These are phyloP conservation scores for Gaertneriomyces semiglobifer DNA, from an alignment of 192 early-diverging fungal genomes.

Conservation along the genomic window DNA sequence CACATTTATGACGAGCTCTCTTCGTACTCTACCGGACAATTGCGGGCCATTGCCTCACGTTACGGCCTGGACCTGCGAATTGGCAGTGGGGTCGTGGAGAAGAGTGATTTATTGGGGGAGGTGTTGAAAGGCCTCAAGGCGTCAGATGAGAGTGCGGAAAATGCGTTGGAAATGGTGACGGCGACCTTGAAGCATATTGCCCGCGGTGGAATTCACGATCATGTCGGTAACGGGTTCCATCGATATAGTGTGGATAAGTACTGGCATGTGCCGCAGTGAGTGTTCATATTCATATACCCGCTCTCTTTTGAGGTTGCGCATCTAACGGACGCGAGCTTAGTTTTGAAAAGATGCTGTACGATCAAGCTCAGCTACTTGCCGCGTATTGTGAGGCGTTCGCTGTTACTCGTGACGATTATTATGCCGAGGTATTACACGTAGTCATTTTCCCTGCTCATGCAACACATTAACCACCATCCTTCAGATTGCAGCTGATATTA, in stretches of 20 bases:
- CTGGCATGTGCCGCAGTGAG: slow-evolving; percentile 61
- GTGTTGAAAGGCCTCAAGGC: slow-evolving; percentile 21
- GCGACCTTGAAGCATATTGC: slow-evolving; percentile 37
- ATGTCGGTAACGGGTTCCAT: slow-evolving; percentile 43
- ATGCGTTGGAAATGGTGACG: slow-evolving; percentile 37
- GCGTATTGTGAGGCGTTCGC: slow-evolving; percentile 44
- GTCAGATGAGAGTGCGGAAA: slow-evolving; percentile 5
- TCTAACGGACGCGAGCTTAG: not conserved
- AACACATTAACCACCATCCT: not conserved
- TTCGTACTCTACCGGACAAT: not conserved
- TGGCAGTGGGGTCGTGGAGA: slow-evolving; percentile 5
- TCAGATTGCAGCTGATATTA: slow-evolving; percentile 48
- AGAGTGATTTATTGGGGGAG: slow-evolving; percentile 5
- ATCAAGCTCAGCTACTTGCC: slow-evolving; percentile 61
- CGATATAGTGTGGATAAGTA: slow-evolving; percentile 37
- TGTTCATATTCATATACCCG: not conserved
- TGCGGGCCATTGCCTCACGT: slow-evolving; percentile 13
- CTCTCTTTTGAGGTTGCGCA: not conserved
- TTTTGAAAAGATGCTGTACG: slow-evolving; percentile 73
- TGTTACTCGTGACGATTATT: slow-evolving; percentile 46
- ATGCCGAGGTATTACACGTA: slow-evolving; percentile 40
- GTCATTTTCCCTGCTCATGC: too few species aligned
- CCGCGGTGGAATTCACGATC: slow-evolving; percentile 41
- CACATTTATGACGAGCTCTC: not conserved
- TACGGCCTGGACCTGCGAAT: slow-evolving; percentile 24